phyloP scores from a whole-genome alignment of 1,284 basidiomycete species.

The Pyrrhoderma noxium region DNA sequence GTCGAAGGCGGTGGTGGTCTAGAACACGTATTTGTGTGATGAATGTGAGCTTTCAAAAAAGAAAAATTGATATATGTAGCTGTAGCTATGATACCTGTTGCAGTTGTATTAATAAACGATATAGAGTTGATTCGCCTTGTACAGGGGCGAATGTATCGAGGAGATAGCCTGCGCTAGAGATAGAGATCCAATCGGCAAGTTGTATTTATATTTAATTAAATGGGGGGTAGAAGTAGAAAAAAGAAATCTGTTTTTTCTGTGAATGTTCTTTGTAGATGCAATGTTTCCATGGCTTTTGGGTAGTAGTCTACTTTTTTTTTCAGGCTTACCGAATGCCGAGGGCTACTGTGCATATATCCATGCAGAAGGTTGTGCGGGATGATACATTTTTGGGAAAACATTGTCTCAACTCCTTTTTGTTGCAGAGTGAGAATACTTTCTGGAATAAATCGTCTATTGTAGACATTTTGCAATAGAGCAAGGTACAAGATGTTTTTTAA shows the following conservation, averaged over 20 bases:
- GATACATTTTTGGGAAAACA: neutral
- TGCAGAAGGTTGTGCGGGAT: conserved; percentile 4
- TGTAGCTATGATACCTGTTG: conserved; percentile 24
- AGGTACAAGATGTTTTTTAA: too few relatives aligned
- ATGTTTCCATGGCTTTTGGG: neutral
- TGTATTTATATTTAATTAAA: too few relatives aligned
- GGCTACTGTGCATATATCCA: conserved; percentile 12
- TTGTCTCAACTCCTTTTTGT: neutral
- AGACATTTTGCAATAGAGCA: too few relatives aligned
- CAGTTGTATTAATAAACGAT: conserved; percentile 26
- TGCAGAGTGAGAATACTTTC: neutral
- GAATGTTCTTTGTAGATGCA: too few relatives aligned
- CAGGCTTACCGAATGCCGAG: conserved; percentile 12
- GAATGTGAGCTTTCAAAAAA: neutral
- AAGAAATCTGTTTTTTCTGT: too few relatives aligned
- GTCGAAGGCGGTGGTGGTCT: conserved; percentile 26
- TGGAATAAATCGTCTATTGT: conserved; percentile 1
- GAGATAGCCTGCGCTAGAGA: conserved; percentile 33
- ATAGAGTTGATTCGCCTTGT: conserved; percentile 24
- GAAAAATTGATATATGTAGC: neutral
- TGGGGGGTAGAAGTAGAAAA: too few relatives aligned
- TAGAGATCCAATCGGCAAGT: neutral
- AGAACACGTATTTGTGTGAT: conserved; percentile 1
- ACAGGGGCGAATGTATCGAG: conserved; percentile 31
- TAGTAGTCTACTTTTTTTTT: neutral